Conservation (phyloP, 2,329 filamentous ascomycete species). For the Aspergillus sp. region DNA sequence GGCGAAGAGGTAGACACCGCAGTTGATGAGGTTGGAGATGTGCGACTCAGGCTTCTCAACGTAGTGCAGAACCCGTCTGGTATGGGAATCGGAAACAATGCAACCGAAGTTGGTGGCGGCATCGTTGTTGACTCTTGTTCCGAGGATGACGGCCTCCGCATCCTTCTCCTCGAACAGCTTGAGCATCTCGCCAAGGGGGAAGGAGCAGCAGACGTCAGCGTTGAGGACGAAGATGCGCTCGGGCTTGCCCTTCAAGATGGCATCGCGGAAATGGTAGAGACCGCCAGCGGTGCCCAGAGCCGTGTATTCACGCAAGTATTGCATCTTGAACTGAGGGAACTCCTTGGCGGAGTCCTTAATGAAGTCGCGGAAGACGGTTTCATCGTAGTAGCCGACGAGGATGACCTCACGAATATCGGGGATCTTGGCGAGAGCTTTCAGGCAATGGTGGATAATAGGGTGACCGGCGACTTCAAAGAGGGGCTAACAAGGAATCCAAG, state of each 20-base stretch:
- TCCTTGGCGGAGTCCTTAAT: constrained; percentile 85
- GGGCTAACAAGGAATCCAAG: constrained; percentile 57
- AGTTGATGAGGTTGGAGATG: constrained; percentile 99
- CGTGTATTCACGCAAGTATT: constrained; percentile 97
- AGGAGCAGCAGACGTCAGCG: constrained; percentile 97
- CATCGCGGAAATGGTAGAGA: constrained; percentile 98
- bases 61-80: constrained; percentile 94
- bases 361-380: constrained; percentile 94
- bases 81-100: constrained; percentile 92
- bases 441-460: constrained; percentile 97
- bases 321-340: constrained; percentile 85
- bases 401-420: constrained; percentile 93
- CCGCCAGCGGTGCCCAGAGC: constrained; percentile 93
- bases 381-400: constrained; percentile 98
- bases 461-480: constrained; percentile 98
- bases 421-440: constrained; percentile 87
- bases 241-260: constrained; percentile 91
- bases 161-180: constrained; percentile 91
- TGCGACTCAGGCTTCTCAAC: constrained; percentile 98
- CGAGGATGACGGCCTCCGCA: constrained; percentile 93
- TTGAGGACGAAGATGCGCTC: constrained; percentile 97
- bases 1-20: constrained; percentile 95
- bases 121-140: constrained; percentile 86
- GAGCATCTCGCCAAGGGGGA: constrained; percentile 94
- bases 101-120: constrained; percentile 96